Base-by-base conservation (phyloP, 495 filamentous ascomycete species). In the Tuber borchii region DNA sequence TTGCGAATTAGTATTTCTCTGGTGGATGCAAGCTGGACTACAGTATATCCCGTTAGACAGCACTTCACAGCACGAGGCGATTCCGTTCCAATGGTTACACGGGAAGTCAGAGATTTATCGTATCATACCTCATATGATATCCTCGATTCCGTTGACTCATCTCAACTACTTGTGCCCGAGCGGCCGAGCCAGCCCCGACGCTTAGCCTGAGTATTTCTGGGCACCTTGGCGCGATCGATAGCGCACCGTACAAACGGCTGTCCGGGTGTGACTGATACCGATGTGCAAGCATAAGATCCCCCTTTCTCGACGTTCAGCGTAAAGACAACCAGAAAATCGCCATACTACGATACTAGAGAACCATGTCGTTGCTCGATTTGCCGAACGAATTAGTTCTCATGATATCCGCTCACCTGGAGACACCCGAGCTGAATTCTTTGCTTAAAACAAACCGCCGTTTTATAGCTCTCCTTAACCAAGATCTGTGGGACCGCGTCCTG, bases 281-380 rank as follows among this genome's bases (percentile, higher is more conserved):
- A 31, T 31, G 51, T 61, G 51, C n/a, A 61, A 61, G 51, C n/a
- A 26, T 61, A 2, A 61, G n/a, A 61, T 22, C 48, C n/a, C 2
- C 51, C 51, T n/a, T 61, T 61, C 51, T 61, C 51, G n/a, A 14
- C 51, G 26, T 31, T 61, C n/a, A 31, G 51, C 51, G 26, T 31
- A 31, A 48, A 14, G 51, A 10, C 10, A 61, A 8, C 10, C 51
- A 26, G n/a, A 2, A 61, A 61, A 10, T 31, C 51, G 2, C 51
- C 48, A 20, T 12, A 26, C 48, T 26, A 9, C 22, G 48, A 20
- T 26, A n/a, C 48, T 26, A n/a, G 48, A 56, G 9, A 12, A 8
- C 51, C 51, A 61, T 61, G 51, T 61, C 22, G n/a, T 26, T 61
- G 51, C 51, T 61, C 51, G 51, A 61, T 61, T 31, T 61, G 51